phyloP scores from a whole-genome alignment of 208 protist genomes.

The Leishmania tropica region DNA sequence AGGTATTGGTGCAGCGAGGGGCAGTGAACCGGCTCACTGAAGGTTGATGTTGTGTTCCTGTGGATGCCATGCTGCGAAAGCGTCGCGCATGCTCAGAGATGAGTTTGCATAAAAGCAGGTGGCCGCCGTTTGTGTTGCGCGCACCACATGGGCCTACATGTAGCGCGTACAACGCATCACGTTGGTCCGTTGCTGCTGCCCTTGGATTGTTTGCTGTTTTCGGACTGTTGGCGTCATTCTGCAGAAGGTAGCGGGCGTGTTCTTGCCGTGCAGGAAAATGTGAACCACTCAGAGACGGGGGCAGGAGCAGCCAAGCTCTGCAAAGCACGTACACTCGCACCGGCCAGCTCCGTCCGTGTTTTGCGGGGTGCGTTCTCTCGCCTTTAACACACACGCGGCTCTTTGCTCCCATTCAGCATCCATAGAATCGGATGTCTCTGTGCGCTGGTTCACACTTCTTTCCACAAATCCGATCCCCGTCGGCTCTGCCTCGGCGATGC shows the following conservation, averaged over 20 bases:
- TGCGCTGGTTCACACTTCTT: neutral
- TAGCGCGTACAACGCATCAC: too few species aligned
- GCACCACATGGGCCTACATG: neutral
- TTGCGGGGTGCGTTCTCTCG: neutral
- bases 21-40: conserved; percentile 38
- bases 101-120: neutral
- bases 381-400: neutral
- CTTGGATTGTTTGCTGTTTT: neutral
- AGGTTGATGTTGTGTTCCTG: neutral
- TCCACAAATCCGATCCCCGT: neutral
- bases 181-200: neutral
- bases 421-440: neutral
- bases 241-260: neutral
- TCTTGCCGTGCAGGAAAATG: neutral
- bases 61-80: neutral
- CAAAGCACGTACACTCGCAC: neutral
- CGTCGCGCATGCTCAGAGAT: neutral
- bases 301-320: neutral
- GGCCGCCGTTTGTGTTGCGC: neutral
- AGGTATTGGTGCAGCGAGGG: conserved; percentile 76
- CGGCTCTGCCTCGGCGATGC: neutral
- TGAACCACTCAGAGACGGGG: neutral
- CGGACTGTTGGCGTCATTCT: neutral
- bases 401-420: neutral
- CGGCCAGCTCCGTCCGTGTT: neutral